These are phyloP conservation scores for Exutisphaerella laricina DNA, from an alignment of 2,329 filamentous ascomycete genomes.

Conservation along the genomic window DNA sequence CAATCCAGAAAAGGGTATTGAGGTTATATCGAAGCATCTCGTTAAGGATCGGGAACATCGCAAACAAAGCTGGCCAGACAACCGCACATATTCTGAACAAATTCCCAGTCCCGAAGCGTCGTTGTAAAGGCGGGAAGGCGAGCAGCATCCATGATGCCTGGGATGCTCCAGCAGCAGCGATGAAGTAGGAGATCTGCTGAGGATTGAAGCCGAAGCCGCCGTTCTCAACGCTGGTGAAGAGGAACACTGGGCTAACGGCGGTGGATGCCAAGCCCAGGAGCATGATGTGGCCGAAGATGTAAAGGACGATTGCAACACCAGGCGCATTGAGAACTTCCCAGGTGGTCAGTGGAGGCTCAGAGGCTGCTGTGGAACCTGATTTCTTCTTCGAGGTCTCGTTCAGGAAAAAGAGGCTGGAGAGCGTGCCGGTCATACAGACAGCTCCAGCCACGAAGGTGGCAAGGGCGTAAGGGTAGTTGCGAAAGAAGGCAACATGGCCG, in stretches of 20 bases:
- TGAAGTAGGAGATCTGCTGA: conserved; percentile 59
- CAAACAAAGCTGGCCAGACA: conserved; percentile 61
- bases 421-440: conserved; percentile 50
- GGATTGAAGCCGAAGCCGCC: conserved; percentile 63
- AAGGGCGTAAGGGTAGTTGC: conserved; percentile 60
- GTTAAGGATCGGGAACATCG: conserved; percentile 50
- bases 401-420: conserved; percentile 52
- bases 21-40: conserved; percentile 48
- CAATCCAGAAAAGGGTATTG: conserved; percentile 53
- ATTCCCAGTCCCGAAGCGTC: conserved; percentile 59
- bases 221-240: conserved; percentile 56
- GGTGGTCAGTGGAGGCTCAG: conserved; percentile 40
- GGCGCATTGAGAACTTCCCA: conserved; percentile 55
- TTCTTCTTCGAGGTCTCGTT: conserved; percentile 42
- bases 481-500: conserved; percentile 52
- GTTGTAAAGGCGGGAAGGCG: conserved; percentile 63
- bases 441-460: conserved; percentile 54
- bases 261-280: conserved; percentile 67
- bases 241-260: conserved; percentile 62
- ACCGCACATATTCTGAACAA: conserved; percentile 55
- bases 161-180: conserved; percentile 58
- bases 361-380: conserved; percentile 1
- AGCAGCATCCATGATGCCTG: conserved; percentile 69
- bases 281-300: conserved; percentile 60
- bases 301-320: conserved; percentile 61